Percentiles rank a stretch among this genome's conserved stretches.
phyloP scores from a whole-genome alignment of 139 green algal species.

The Trebouxia sp. region DNA sequence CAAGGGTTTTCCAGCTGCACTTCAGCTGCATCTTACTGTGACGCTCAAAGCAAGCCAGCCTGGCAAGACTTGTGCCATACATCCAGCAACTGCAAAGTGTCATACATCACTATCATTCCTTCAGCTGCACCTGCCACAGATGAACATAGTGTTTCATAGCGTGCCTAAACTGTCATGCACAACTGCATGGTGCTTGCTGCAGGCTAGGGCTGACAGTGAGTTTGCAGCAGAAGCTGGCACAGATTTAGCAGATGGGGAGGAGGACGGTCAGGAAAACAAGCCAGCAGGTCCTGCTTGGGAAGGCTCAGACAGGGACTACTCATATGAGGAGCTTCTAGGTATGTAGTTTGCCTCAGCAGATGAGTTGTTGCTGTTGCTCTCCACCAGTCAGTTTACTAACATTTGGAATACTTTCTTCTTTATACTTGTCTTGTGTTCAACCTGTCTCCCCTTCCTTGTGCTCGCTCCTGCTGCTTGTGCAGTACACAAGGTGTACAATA shows the following conservation, averaged over 20 bases:
- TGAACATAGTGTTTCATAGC: not conserved
- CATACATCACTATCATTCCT: not conserved
- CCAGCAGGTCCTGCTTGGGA: conserved; percentile 78
- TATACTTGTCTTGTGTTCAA: not conserved
- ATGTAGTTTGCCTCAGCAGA: not conserved
- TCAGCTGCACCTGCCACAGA: not conserved
- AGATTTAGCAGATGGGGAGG: conserved; percentile 42
- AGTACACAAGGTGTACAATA: not conserved
- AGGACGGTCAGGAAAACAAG: conserved; percentile 37
- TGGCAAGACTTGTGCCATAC: not conserved
- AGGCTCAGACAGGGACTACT: conserved; percentile 92
- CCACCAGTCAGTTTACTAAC: not conserved
- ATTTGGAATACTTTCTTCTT: not conserved
- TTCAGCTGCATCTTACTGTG: not conserved
- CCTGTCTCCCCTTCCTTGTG: not conserved
- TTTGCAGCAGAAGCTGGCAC: conserved; percentile 49
- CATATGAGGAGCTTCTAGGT: conserved; percentile 93
- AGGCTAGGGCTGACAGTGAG: conserved; percentile 55
- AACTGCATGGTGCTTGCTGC: not conserved
- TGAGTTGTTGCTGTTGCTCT: not conserved
- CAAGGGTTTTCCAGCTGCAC: not conserved
- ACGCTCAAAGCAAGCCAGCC: not conserved
- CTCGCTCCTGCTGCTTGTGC: not conserved
- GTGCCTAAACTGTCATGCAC: not conserved
- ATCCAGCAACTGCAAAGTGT: not conserved